phyloP scores from a whole-genome alignment of 2,329 filamentous ascomycete species.

The Fusarium protoensiforme region DNA sequence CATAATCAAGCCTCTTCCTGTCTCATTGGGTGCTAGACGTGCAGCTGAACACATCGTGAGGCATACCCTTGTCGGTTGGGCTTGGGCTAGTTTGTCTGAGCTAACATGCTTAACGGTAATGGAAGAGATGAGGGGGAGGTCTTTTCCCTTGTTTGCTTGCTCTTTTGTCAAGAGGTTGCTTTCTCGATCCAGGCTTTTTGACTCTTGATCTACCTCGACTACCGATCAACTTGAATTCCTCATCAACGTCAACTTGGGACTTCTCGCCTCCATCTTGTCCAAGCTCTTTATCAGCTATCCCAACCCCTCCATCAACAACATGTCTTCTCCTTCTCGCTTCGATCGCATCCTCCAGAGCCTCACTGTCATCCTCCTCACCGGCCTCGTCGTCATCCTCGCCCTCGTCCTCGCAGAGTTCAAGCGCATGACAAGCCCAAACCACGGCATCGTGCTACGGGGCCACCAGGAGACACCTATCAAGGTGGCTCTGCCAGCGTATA shows the following conservation, averaged over 20 bases:
- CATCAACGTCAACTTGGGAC: not conserved
- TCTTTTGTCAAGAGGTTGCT: not conserved
- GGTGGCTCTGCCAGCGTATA: not conserved
- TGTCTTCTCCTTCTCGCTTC: not conserved
- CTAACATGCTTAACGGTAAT: not conserved
- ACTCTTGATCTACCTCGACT: not conserved
- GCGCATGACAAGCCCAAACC: constrained; percentile 6
- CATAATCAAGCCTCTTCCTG: not conserved
- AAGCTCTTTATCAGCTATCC: not conserved
- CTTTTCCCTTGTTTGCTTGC: not conserved
- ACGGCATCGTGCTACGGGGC: not conserved
- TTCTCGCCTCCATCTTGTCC: not conserved
- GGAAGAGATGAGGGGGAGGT: not conserved
- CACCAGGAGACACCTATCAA: not conserved
- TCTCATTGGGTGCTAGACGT: not conserved
- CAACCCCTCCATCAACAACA: not conserved
- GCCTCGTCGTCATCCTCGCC: constrained; percentile 17
- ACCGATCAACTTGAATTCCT: not conserved
- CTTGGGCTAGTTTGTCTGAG: not conserved
- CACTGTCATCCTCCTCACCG: constrained; percentile 6
- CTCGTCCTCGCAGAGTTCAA: constrained; percentile 28
- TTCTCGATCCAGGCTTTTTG: not conserved
- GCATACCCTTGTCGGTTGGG: not conserved
- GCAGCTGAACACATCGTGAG: not conserved
- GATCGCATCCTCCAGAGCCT: not conserved